Base-by-base conservation (phyloP, 192 early-diverging fungal genomes). In the Backusella tuberculispora region DNA sequence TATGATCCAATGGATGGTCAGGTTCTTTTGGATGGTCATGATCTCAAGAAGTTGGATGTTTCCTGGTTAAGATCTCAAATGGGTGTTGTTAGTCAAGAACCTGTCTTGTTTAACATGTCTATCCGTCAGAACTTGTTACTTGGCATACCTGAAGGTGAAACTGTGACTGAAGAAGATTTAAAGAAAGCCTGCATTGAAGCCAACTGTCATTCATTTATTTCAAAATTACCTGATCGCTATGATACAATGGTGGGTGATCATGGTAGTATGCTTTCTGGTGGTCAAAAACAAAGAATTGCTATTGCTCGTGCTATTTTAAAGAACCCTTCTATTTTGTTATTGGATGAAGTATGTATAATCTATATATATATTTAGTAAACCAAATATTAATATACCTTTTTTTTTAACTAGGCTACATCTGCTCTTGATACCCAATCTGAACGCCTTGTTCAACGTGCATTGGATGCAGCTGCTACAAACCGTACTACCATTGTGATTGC, bases 251-350 rank as follows among this genome's bases (percentile, higher is more conserved):
- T 97, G 17, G 97, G 97, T 74, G 94, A 96, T 76, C 77, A 85
- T 48, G 91, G 89, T 17, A 85, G 92, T 65, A 78, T 85, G 69
- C 75, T 97, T 14, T 93, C 90, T 47, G 95, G 95, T 53, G 95
- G 95, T 24, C 95, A 97, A 78, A 97, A 97, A 82, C 95, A 97
- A 87, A 90, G 97, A 70, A 95, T 97, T 76, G 95, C 95, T 53
- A 97, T 99, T 85, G 96, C 96, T 29, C 88, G 96, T 38, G 95
- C 95, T 10, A 84, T 98, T 69, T 87, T 96, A 60, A 93, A 93
- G 76, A 90, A 96, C 80, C 95, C 96, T 5, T 78, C 77, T 19
- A 94, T 98, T 13, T 83, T 98, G 44, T 79, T 95, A 14, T 82
- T 95, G 3, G 95, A 97, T 79, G 95, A 96, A 63, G 73, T 74